Conservation (phyloP, 345 rosid genomes). For the Populus alba region DNA sequence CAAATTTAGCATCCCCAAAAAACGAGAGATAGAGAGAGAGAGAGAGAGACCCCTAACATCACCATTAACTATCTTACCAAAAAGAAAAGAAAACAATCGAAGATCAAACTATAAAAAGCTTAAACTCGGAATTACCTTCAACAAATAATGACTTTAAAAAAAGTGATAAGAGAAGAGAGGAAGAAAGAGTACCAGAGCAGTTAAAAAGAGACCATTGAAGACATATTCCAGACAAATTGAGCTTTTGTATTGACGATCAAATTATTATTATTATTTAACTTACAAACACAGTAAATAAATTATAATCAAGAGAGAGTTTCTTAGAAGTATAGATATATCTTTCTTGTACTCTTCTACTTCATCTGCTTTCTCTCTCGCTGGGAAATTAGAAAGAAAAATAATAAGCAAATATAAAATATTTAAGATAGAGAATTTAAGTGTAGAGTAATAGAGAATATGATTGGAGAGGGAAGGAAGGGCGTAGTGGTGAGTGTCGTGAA, state of each 20-base stretch:
- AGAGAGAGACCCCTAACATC: not conserved
- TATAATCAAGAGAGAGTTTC: constrained; percentile 38
- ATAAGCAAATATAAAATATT: not conserved
- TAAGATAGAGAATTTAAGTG: not conserved
- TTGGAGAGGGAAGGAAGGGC: constrained; percentile 21
- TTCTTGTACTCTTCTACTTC: constrained; percentile 86
- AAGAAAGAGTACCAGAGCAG: not conserved
- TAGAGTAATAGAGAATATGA: constrained; percentile 13
- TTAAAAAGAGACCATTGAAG: not conserved
- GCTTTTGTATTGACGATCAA: not conserved
- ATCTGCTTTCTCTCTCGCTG: constrained; percentile 58
- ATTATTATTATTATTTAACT: not conserved
- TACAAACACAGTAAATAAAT: not conserved
- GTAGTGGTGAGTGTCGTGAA: not conserved
- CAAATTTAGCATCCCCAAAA: not conserved
- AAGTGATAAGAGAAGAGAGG: not conserved
- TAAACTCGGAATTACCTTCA: not conserved
- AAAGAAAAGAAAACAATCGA: not conserved
- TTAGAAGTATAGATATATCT: constrained; percentile 72
- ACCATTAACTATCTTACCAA: not conserved
- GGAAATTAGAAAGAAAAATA: constrained; percentile 40
- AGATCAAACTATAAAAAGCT: not conserved
- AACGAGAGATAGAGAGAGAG: no score
- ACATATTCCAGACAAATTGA: not conserved
- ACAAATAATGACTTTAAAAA: not conserved